A percentile compares a stretch with the other conserved stretches of the same genome.
These are phyloP conservation scores for Cryphonectria japonica DNA, from an alignment of 2,329 filamentous ascomycete species.

Conservation along the genomic window DNA sequence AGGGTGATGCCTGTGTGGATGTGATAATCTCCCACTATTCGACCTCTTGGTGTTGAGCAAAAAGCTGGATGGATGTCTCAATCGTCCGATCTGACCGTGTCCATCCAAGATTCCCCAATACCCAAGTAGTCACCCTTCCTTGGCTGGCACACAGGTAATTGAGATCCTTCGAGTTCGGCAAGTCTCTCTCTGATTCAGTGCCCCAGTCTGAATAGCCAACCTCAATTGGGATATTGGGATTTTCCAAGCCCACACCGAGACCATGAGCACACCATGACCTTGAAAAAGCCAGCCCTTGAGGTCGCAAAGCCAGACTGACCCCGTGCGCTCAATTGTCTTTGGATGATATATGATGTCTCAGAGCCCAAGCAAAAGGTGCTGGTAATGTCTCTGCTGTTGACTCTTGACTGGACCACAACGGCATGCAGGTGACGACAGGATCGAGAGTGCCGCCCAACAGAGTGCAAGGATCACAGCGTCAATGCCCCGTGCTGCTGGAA, in stretches of 20 bases:
- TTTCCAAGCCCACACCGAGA: not conserved
- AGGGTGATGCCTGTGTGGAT: conserved; percentile 7
- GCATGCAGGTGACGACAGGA: conserved; percentile 1
- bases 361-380: not conserved
- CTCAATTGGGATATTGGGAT: not conserved
- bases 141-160: not conserved
- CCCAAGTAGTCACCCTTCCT: not conserved
- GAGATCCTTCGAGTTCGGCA: not conserved
- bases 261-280: conserved; percentile 6
- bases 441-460: not conserved
- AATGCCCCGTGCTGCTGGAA: not conserved
- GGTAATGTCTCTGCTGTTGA: not conserved
- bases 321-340: not conserved
- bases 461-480: not conserved
- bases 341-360: conserved; percentile 15
- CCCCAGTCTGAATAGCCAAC: not conserved
- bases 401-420: not conserved
- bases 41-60: not conserved
- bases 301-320: not conserved
- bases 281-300: not conserved
- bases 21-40: not conserved
- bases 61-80: not conserved
- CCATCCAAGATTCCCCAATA: not conserved
- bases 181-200: not conserved
- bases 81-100: too few species aligned